Evolutionary conservation across 2,329 filamentous ascomycete genomes (phyloP).

Genomic region (Metarhizium humberi): DNA sequence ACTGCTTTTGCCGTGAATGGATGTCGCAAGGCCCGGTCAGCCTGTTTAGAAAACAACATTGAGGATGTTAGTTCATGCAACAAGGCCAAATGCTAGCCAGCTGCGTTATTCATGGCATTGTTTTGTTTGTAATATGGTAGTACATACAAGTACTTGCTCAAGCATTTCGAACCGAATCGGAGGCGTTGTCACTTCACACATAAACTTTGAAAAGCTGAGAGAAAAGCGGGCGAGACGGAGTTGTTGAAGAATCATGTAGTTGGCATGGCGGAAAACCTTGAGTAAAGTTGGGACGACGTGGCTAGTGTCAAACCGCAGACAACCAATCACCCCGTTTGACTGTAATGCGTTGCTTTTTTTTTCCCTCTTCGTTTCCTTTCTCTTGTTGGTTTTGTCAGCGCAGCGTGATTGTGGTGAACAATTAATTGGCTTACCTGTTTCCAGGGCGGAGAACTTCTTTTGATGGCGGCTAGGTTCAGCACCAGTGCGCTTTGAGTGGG

Average conservation of each 20-base stretch:
- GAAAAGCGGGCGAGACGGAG: background rate
- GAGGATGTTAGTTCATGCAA: too few relatives aligned
- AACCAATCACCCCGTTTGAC: background rate
- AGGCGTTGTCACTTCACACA: background rate
- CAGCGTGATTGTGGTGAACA: too few relatives aligned
- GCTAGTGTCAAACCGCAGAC: background rate
- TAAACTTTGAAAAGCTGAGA: too few relatives aligned
- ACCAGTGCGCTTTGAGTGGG: background rate
- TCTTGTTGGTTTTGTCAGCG: too few relatives aligned
- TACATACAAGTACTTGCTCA: background rate
- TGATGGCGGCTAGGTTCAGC: background rate
- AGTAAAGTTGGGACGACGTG: background rate
- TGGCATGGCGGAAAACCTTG: background rate
- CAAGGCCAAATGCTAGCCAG: too few relatives aligned
- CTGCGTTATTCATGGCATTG: too few relatives aligned
- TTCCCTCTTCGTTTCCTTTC: background rate
- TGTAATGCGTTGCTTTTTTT: background rate
- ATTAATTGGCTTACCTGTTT: too few relatives aligned
- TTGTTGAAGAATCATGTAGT: background rate
- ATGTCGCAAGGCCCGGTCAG: too few relatives aligned
- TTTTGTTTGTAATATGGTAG: too few relatives aligned
- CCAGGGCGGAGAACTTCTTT: background rate
- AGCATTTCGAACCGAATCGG: background rate
- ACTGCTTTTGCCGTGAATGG: too few relatives aligned
- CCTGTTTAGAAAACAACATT: too few relatives aligned